A percentile compares a stretch with the other conserved stretches of the same genome.
Conservation (phyloP, 2,329 filamentous ascomycete species). For the Monosporascus sp. region DNA sequence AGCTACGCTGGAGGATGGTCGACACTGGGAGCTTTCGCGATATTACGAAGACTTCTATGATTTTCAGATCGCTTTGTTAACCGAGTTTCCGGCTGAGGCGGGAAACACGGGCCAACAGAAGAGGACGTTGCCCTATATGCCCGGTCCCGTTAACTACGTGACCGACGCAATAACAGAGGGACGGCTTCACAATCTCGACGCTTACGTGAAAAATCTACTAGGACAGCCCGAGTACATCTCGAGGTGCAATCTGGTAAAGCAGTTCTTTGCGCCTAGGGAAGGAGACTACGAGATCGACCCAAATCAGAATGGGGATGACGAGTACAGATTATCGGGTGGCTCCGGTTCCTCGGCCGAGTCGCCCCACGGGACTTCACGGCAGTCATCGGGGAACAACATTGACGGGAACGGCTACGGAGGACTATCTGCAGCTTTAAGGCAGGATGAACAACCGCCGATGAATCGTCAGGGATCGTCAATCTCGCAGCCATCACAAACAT, state of each 20-base stretch:
- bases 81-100: slow-evolving; percentile 86
- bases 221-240: slow-evolving; percentile 80
- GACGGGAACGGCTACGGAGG: slow-evolving; percentile 52
- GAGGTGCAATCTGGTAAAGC: slow-evolving; percentile 74
- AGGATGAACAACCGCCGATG: slow-evolving; percentile 34
- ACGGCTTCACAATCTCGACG: slow-evolving; percentile 84
- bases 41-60: slow-evolving; percentile 99
- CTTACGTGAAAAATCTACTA: slow-evolving; percentile 90
- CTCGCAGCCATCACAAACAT: slow-evolving; percentile 51
- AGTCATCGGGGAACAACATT: slow-evolving; percentile 60
- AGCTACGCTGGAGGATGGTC: slow-evolving; percentile 80
- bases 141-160: slow-evolving; percentile 92
- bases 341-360: slow-evolving; percentile 65
- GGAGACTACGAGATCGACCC: slow-evolving; percentile 92
- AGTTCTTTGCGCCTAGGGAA: slow-evolving; percentile 84
- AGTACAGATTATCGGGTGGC: slow-evolving; percentile 68
- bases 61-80: slow-evolving; percentile 91
- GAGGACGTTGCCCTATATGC: slow-evolving; percentile 92
- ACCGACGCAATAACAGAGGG: slow-evolving; percentile 97
- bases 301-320: slow-evolving; percentile 53
- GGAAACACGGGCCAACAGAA: slow-evolving; percentile 76
- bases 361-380: slow-evolving; percentile 54
- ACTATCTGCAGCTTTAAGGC: slow-evolving; percentile 45
- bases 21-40: slow-evolving; percentile 86
- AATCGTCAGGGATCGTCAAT: slow-evolving; percentile 40